Percentiles rank a stretch among this genome's conserved stretches.
phyloP scores from a whole-genome alignment of 441 rosid genomes.

The Geranium incanum region DNA sequence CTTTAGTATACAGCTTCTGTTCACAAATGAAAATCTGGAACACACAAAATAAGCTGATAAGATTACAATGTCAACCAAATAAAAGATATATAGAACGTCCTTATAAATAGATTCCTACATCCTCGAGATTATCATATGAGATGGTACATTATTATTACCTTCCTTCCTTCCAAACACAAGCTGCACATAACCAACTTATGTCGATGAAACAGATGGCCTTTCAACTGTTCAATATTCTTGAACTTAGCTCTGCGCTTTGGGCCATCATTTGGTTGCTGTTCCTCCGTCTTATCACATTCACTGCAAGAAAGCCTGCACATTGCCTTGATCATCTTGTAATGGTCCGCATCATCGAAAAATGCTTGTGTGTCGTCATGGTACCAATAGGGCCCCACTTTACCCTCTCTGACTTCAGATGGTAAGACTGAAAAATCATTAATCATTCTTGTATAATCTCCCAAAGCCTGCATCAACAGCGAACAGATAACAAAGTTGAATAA shows the following conservation, averaged over 20 bases:
- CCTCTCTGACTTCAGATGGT: slow-evolving; percentile 71
- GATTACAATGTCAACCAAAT: slow-evolving; percentile 6
- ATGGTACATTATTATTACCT: slow-evolving; percentile 39
- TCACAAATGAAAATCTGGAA: slow-evolving; percentile 79
- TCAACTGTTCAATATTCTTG: slow-evolving; percentile 77
- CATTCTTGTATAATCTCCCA: slow-evolving; percentile 84
- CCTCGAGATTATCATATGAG: background rate
- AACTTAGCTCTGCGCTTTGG: slow-evolving; percentile 48
- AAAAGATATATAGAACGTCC: background rate
- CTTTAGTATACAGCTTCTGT: slow-evolving; percentile 70
- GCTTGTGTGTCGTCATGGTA: slow-evolving; percentile 79
- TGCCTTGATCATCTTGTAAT: slow-evolving; percentile 89
- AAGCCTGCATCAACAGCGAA: slow-evolving; percentile 43
- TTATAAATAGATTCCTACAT: background rate
- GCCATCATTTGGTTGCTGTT: slow-evolving; percentile 44
- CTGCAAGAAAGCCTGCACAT: slow-evolving; percentile 92
- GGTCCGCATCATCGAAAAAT: slow-evolving; percentile 80
- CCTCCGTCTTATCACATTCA: slow-evolving; percentile 68
- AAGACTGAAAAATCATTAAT: slow-evolving; percentile 76
- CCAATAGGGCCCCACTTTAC: slow-evolving; percentile 61
- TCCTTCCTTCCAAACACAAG: slow-evolving; percentile 84
- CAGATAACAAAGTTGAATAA: background rate
- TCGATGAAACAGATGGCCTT: slow-evolving; percentile 77
- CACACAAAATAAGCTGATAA: slow-evolving; percentile 15
- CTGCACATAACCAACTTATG: slow-evolving; percentile 79